Conservation (phyloP, 352 stramenopile species). For the Globisporangium cederbergense region DNA sequence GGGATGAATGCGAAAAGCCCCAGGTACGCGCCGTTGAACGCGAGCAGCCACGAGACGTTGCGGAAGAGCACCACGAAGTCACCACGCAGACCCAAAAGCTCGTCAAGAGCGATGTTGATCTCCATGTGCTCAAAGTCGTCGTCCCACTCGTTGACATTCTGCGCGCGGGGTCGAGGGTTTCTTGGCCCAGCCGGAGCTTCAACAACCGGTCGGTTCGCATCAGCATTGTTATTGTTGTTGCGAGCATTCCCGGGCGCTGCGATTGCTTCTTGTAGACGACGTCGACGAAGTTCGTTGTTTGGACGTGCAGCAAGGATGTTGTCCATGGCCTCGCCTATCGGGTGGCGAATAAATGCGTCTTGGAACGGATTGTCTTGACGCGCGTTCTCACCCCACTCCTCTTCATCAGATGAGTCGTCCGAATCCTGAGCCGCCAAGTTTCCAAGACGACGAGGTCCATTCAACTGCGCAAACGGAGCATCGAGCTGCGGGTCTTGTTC, state of each 20-base stretch:
- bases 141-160: constrained; percentile 60
- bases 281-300: constrained; percentile 41
- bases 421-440: constrained; percentile 39
- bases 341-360: constrained; percentile 43
- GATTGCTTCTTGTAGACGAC: constrained; percentile 16
- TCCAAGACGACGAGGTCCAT: constrained; percentile 29
- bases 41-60: constrained; percentile 96
- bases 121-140: constrained; percentile 92
- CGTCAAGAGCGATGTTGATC: constrained; percentile 95
- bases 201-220: constrained; percentile 5
- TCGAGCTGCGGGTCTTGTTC: constrained; percentile 29
- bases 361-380: constrained; percentile 28
- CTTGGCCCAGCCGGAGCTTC: constrained; percentile 24
- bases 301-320: constrained; percentile 17
- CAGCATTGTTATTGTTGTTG: constrained; percentile 14
- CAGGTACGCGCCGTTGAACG: constrained; percentile 97
- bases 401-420: constrained; percentile 57
- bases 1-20: constrained; percentile 96
- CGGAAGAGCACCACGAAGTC: constrained; percentile 92
- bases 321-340: constrained; percentile 23
- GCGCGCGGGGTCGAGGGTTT: constrained; percentile 29
- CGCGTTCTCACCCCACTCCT: constrained; percentile 28
- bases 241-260: background rate
- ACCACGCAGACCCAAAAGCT: constrained; percentile 95
- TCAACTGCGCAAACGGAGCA: constrained; percentile 30